Percentiles rank a stretch among this genome's conserved stretches.
Conservation (phyloP, 1,284 basidiomycete genomes). For the Athelia psychrophila region DNA sequence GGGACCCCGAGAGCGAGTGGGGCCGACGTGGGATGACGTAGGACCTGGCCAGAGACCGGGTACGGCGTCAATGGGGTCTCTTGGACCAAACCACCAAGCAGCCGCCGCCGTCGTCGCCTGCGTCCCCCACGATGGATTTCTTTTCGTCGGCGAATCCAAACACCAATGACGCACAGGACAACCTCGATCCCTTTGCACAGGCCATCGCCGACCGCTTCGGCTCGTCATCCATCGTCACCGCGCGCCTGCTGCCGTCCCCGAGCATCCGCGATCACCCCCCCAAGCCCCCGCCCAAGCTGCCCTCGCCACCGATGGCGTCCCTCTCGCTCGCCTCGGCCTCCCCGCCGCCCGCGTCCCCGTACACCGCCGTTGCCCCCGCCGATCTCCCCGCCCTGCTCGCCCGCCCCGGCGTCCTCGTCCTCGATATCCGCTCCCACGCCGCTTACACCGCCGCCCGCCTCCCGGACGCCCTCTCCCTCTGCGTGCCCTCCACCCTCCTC, state of each 20-base stretch:
- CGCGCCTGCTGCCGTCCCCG: slow-evolving; percentile 8
- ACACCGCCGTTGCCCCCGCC: slow-evolving; percentile 29
- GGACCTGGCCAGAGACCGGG: too few species aligned
- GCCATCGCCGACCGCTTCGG: slow-evolving; percentile 18
- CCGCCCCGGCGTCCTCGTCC: slow-evolving; percentile 45
- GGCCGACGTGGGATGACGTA: too few species aligned
- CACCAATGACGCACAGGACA: slow-evolving; percentile 4
- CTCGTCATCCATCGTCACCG: slow-evolving; percentile 12
- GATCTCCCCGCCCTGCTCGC: slow-evolving; percentile 29
- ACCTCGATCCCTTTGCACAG: slow-evolving; percentile 19
- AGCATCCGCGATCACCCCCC: not conserved
- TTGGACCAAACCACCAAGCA: too few species aligned
- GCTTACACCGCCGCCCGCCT: slow-evolving; percentile 68
- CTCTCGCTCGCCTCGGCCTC: too few species aligned
- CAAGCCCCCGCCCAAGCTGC: not conserved
- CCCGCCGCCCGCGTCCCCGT: slow-evolving; percentile 12
- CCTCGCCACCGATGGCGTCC: too few species aligned
- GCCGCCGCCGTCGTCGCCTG: not conserved
- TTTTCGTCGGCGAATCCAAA: slow-evolving; percentile 8
- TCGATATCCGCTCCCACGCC: slow-evolving; percentile 89
- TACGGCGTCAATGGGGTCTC: too few species aligned
- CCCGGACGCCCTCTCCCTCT: slow-evolving; percentile 78
- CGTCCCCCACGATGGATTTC: slow-evolving; percentile 11
- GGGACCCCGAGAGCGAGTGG: too few species aligned
- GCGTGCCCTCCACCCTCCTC: slow-evolving; percentile 92